These are phyloP conservation scores for Candida montana DNA, from an alignment of 805 yeast species.

Conservation along the genomic window DNA sequence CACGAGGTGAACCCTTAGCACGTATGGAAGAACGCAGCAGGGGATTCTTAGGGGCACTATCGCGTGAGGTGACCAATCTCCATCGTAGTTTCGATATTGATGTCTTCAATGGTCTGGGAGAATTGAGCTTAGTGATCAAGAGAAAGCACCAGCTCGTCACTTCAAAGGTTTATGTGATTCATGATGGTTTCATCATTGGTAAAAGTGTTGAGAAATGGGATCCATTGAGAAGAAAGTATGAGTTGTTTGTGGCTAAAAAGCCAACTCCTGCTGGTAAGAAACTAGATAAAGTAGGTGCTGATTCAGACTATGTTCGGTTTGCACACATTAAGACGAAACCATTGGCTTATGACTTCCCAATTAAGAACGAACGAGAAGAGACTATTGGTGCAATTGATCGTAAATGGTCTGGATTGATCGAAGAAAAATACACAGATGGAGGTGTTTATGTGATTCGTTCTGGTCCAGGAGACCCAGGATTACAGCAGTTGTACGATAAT, in stretches of 20 bases:
- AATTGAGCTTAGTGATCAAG: neutral
- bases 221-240: constrained; percentile 2
- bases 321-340: neutral
- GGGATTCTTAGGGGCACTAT: neutral
- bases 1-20: neutral
- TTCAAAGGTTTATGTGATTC: constrained; percentile 2
- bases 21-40: neutral
- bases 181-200: constrained; percentile 3
- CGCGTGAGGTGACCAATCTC: neutral
- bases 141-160: constrained; percentile 1
- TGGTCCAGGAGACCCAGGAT: neutral
- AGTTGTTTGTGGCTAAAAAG: neutral
- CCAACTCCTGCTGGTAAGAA: neutral
- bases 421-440: constrained; percentile 1
- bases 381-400: constrained; percentile 4
- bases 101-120: neutral
- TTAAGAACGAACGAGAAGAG: neutral
- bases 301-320: neutral
- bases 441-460: constrained; percentile 1
- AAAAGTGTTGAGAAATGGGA: constrained; percentile 2
- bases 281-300: neutral
- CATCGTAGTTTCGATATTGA: constrained; percentile 3
- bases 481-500: neutral
- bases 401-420: neutral
- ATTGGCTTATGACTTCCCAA: constrained; percentile 1